A percentile compares a stretch with the other conserved stretches of the same genome.
Conservation (phyloP, 1,139 yeast genomes). For the Nakaseomyces kungkrabaensis region DNA sequence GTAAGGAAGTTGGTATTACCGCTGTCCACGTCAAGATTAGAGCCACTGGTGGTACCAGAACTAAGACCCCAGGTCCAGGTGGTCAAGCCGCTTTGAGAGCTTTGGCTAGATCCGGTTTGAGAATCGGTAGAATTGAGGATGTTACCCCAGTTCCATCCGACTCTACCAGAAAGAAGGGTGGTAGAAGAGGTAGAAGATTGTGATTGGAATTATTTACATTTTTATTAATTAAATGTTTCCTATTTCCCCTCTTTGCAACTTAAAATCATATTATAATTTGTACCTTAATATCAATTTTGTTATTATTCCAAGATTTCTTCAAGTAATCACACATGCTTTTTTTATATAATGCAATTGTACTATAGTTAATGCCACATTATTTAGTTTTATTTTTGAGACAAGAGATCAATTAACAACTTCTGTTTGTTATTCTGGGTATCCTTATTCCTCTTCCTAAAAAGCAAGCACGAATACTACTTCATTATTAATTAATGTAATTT, state of each 20-base stretch:
- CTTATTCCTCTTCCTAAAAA: no score
- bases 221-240: not conserved
- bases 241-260: not conserved
- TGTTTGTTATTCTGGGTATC: not conserved
- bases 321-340: not conserved
- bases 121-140: slow-evolving; percentile 99
- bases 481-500: not conserved
- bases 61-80: slow-evolving; percentile 99
- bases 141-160: slow-evolving; percentile 99
- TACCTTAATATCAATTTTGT: not conserved
- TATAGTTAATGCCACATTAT: not conserved
- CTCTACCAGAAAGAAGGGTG: slow-evolving; percentile 99
- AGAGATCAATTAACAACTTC: not conserved
- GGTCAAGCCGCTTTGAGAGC: slow-evolving; percentile 99
- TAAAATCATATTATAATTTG: not conserved
- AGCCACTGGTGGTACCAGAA: slow-evolving; percentile 99
- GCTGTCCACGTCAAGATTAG: slow-evolving; percentile 99
- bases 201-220: slow-evolving; percentile 32
- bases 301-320: not conserved
- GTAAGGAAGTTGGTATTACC: slow-evolving; percentile 99
- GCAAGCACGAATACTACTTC: no score
- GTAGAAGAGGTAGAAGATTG: slow-evolving; percentile 99
- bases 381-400: not conserved
- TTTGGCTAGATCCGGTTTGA: slow-evolving; percentile 98
- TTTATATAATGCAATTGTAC: not conserved